Percentiles rank a stretch among this genome's conserved stretches.
phyloP scores from a whole-genome alignment of 192 early-diverging fungal genomes.

The Gamsiella multidivaricata region DNA sequence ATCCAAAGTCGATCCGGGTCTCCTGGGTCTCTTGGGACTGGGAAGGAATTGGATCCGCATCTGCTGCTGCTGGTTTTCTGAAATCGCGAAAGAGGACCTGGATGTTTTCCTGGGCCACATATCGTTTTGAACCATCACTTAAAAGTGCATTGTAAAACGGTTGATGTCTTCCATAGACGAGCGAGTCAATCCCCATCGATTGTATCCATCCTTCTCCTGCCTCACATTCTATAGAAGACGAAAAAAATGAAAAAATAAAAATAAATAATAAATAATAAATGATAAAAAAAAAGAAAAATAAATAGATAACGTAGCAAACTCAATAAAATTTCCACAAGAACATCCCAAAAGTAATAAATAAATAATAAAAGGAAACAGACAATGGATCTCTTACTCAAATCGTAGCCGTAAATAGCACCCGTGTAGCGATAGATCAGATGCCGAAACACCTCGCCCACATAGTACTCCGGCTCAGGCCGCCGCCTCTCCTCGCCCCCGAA shows the following conservation, averaged over 20 bases:
- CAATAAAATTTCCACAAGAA: too few relatives aligned
- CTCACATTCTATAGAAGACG: slow-evolving; percentile 29
- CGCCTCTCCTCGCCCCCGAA: slow-evolving; percentile 23
- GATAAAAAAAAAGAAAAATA: background rate
- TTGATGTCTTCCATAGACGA: slow-evolving; percentile 34
- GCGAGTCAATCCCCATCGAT: slow-evolving; percentile 36
- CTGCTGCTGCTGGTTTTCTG: background rate
- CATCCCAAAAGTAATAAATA: background rate
- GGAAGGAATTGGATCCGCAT: slow-evolving; percentile 18
- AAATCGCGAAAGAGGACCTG: slow-evolving; percentile 36
- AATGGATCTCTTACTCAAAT: slow-evolving; percentile 31
- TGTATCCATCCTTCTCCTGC: slow-evolving; percentile 36
- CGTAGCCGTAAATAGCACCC: slow-evolving; percentile 55
- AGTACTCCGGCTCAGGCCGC: slow-evolving; percentile 42
- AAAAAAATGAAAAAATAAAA: background rate
- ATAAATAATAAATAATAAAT: background rate
- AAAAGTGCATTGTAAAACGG: slow-evolving; percentile 50
- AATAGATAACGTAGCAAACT: background rate
- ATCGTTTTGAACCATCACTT: slow-evolving; percentile 31
- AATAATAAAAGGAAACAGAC: background rate
- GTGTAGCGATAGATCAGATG: slow-evolving; percentile 45
- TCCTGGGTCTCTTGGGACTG: too few relatives aligned
- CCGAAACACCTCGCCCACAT: slow-evolving; percentile 52
- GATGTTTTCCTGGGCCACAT: slow-evolving; percentile 54
- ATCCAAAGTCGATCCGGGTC: background rate